Evolutionary conservation across 139 green algal genomes (phyloP).

Genomic region (Choricystis sp.): DNA sequence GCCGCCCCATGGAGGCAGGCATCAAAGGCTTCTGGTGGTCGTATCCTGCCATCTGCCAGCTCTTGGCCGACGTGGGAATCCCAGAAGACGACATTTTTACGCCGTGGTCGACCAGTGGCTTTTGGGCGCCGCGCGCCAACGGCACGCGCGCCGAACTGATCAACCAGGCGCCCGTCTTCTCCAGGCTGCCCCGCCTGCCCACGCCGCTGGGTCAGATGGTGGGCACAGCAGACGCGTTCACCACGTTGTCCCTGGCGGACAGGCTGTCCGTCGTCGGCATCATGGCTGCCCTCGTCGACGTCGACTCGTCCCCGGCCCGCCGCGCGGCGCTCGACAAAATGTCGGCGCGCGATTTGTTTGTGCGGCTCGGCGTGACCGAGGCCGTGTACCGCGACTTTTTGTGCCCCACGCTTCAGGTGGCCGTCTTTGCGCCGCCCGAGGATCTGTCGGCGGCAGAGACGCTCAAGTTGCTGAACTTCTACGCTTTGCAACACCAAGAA

Average conservation of each 20-base stretch:
- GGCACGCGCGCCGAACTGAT: constrained; percentile 6
- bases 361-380: constrained; percentile 27
- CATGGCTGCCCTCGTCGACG: constrained; percentile 69
- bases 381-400: constrained; percentile 62
- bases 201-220: constrained; percentile 71
- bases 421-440: constrained; percentile 62
- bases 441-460: constrained; percentile 56
- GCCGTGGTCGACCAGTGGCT: constrained; percentile 49
- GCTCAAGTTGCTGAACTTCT: constrained; percentile 76
- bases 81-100: constrained; percentile 61
- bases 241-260: constrained; percentile 14
- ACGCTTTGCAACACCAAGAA: constrained; percentile 41
- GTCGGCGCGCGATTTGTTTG: constrained; percentile 64
- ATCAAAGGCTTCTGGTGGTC: constrained; percentile 70
- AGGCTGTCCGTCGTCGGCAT: constrained; percentile 35
- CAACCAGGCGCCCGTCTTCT: constrained; percentile 57
- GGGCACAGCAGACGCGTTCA: constrained; percentile 54
- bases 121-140: constrained; percentile 24
- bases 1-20: constrained; percentile 64
- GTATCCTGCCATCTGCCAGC: constrained; percentile 59
- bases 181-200: constrained; percentile 42
- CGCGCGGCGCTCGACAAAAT: constrained; percentile 66
- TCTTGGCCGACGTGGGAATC: constrained; percentile 44
- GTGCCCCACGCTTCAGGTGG: constrained; percentile 58
- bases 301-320: constrained; percentile 27